Conservation (phyloP, 257 asterid species). For the Ballota nigra region DNA sequence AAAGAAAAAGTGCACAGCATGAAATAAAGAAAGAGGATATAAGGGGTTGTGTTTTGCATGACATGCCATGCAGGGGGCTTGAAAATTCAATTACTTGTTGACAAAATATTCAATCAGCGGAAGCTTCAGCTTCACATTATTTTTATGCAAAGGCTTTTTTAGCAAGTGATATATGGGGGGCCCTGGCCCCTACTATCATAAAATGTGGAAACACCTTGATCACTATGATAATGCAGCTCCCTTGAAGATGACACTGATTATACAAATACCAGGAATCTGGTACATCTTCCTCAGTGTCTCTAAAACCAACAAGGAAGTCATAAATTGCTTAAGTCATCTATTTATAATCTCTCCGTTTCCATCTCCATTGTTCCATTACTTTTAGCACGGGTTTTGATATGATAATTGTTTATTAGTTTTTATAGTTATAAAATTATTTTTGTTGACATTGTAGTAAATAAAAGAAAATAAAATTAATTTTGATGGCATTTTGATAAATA, state of each 20-base stretch:
- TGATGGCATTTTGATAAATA: too few relatives aligned
- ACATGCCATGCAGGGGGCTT: slow-evolving; percentile 19
- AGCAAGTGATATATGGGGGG: slow-evolving; percentile 14
- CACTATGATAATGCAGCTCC: slow-evolving; percentile 4
- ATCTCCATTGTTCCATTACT: too few relatives aligned
- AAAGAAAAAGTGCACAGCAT: slow-evolving; percentile 23
- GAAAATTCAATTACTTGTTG: background rate
- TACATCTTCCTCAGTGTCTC: background rate
- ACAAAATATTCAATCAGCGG: slow-evolving; percentile 27
- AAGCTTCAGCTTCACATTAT: slow-evolving; percentile 9
- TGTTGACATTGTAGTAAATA: too few relatives aligned
- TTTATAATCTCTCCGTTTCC: too few relatives aligned
- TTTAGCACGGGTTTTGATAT: too few relatives aligned
- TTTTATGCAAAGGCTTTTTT: background rate
- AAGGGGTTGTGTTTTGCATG: background rate
- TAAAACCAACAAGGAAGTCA: background rate
- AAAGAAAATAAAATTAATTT: too few relatives aligned
- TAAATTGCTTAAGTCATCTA: too few relatives aligned
- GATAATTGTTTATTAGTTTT: too few relatives aligned
- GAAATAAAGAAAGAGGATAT: slow-evolving; percentile 12
- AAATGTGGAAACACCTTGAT: background rate
- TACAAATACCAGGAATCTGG: slow-evolving; percentile 23
- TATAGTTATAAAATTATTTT: too few relatives aligned
- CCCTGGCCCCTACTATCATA: slow-evolving; percentile 7
- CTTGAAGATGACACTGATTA: slow-evolving; percentile 19